Percentiles rank a stretch among this genome's conserved stretches.
These are phyloP conservation scores for Nigrograna mackinnonii DNA, from an alignment of 2,329 filamentous ascomycete species.

Conservation along the genomic window DNA sequence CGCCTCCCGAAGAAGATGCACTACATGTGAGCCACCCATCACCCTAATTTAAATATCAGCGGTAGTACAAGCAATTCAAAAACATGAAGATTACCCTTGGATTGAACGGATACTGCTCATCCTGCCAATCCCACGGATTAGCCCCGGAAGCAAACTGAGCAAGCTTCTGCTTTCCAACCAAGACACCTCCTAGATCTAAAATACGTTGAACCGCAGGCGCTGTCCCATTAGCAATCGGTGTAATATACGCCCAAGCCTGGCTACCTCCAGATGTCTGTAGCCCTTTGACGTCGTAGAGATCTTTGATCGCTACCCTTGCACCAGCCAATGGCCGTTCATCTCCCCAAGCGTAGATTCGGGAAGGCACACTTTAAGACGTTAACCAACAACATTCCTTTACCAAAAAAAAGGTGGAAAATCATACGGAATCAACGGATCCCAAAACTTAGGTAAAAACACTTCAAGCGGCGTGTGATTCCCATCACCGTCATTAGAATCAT, in stretches of 20 bases:
- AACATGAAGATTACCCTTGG: no score
- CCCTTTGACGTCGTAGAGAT: constrained; percentile 28
- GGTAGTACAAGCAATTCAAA: no score
- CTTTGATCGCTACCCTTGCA: constrained; percentile 30
- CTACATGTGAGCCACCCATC: constrained; percentile 29
- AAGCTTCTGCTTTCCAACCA: constrained; percentile 59
- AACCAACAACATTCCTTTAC: not conserved
- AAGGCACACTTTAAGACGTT: constrained; percentile 31
- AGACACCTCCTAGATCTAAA: constrained; percentile 35
- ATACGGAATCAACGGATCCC: constrained; percentile 33
- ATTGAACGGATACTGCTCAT: constrained; percentile 47
- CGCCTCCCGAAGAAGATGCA: constrained; percentile 40
- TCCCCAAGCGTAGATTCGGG: constrained; percentile 40
- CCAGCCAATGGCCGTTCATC: constrained; percentile 33
- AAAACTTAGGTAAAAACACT: constrained; percentile 26
- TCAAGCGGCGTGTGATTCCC: constrained; percentile 24
- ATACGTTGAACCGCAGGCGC: constrained; percentile 28
- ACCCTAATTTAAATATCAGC: no score
- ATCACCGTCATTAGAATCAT: constrained; percentile 25
- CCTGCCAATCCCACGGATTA: constrained; percentile 30
- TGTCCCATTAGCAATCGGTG: constrained; percentile 17
- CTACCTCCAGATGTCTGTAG: constrained; percentile 26
- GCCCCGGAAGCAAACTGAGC: constrained; percentile 49
- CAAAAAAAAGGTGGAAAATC: constrained; percentile 2
- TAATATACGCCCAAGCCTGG: constrained; percentile 25